phyloP scores from a whole-genome alignment of 2,329 filamentous ascomycete genomes.

The Sarocladium brachiariae region DNA sequence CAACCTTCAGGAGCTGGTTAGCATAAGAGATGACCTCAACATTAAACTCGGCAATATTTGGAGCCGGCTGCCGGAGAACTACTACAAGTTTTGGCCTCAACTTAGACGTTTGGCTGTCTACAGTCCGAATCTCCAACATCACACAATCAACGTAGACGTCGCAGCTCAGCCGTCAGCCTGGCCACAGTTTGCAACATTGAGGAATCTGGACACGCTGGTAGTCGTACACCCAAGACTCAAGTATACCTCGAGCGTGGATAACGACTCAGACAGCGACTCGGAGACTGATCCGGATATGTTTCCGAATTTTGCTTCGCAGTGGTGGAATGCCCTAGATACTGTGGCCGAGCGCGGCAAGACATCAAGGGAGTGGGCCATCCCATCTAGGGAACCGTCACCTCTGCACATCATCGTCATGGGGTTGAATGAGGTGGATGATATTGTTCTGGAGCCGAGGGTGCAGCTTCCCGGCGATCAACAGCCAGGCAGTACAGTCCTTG shows the following conservation, averaged over 20 bases:
- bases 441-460: background rate
- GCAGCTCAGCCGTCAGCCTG: background rate
- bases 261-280: background rate
- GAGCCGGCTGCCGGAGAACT: background rate
- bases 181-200: background rate
- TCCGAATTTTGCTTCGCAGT: background rate
- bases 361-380: background rate
- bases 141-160: background rate
- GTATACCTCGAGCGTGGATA: background rate
- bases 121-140: background rate
- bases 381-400: background rate
- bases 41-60: background rate
- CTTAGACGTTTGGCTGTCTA: background rate
- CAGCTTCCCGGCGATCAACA: background rate
- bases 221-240: background rate
- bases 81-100: background rate
- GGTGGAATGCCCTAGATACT: background rate
- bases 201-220: background rate
- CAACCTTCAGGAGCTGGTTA: background rate
- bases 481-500: background rate
- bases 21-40: background rate
- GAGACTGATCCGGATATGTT: background rate
- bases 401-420: background rate
- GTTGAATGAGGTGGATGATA: background rate
- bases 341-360: background rate